These are phyloP conservation scores for Eucalyptus polyanthemos DNA, from an alignment of 345 rosid genomes.

Conservation along the genomic window DNA sequence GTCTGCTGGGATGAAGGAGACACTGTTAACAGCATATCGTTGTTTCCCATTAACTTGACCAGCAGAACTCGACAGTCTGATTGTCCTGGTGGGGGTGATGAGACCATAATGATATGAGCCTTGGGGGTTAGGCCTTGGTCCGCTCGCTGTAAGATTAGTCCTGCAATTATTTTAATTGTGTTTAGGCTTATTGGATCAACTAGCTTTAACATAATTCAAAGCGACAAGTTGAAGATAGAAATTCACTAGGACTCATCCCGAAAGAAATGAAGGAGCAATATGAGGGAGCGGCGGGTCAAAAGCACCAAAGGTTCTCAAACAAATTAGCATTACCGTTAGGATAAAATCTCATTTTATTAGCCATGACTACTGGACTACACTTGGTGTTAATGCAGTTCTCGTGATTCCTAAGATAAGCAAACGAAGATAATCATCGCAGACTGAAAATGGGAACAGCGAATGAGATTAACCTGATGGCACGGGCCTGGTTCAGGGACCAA, in stretches of 20 bases:
- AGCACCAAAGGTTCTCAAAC: background rate
- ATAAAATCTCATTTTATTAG: background rate
- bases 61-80: constrained; percentile 62
- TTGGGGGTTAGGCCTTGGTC: constrained; percentile 99
- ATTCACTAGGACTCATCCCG: background rate
- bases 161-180: constrained; percentile 13
- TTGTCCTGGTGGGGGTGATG: constrained; percentile 62
- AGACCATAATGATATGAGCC: constrained; percentile 98
- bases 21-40: constrained; percentile 82
- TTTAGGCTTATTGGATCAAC: background rate
- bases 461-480: constrained; percentile 27
- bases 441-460: background rate
- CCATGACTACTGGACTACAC: background rate
- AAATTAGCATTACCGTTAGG: background rate
- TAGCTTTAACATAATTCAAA: background rate
- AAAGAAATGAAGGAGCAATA: background rate
- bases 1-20: constrained; percentile 60
- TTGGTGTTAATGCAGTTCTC: background rate
- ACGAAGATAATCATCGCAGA: background rate
- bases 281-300: background rate
- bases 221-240: background rate
- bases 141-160: constrained; percentile 93
- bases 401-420: background rate
- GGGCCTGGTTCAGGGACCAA: constrained; percentile 96
- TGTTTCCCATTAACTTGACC: constrained; percentile 84